A percentile compares a stretch with the other conserved stretches of the same genome.
These are phyloP conservation scores for Tephrocybe sp. DNA, from an alignment of 768 basidiomycete genomes.

Conservation along the genomic window DNA sequence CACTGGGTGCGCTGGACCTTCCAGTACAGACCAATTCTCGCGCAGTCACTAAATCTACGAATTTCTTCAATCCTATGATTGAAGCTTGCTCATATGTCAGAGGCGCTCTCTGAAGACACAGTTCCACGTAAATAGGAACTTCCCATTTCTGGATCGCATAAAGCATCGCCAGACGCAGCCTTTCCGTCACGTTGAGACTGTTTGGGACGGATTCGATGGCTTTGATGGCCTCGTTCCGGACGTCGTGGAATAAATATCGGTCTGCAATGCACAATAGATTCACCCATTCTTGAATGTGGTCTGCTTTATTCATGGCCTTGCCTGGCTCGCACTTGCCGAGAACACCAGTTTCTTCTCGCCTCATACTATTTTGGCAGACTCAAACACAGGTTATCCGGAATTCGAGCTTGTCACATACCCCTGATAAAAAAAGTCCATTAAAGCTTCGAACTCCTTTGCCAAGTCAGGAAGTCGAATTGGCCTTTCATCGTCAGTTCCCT, in stretches of 20 bases:
- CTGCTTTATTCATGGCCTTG: too few species aligned
- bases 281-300: slow-evolving; percentile 27
- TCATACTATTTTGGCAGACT: not conserved
- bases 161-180: slow-evolving; percentile 36
- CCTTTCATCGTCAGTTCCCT: slow-evolving; percentile 30
- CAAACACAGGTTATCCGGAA: too few species aligned
- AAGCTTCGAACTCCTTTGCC: slow-evolving; percentile 31
- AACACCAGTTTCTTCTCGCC: not conserved
- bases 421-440: slow-evolving; percentile 38
- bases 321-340: too few species aligned
- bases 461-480: slow-evolving; percentile 31
- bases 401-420: slow-evolving; percentile 24
- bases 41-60: not conserved
- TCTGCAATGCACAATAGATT: slow-evolving; percentile 38
- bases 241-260: slow-evolving; percentile 33
- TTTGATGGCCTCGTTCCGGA: slow-evolving; percentile 32
- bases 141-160: slow-evolving; percentile 39
- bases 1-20: too few species aligned
- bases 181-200: slow-evolving; percentile 22
- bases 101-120: slow-evolving; percentile 32
- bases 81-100: slow-evolving; percentile 27
- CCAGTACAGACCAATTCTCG: too few species aligned
- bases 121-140: slow-evolving; percentile 31
- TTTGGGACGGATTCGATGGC: slow-evolving; percentile 23
- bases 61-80: slow-evolving; percentile 25